These are phyloP conservation scores for Bryoerythrophyllum caledonicum DNA, from an alignment of 225 moss, liverwort and hornwort genomes.

Conservation along the genomic window DNA sequence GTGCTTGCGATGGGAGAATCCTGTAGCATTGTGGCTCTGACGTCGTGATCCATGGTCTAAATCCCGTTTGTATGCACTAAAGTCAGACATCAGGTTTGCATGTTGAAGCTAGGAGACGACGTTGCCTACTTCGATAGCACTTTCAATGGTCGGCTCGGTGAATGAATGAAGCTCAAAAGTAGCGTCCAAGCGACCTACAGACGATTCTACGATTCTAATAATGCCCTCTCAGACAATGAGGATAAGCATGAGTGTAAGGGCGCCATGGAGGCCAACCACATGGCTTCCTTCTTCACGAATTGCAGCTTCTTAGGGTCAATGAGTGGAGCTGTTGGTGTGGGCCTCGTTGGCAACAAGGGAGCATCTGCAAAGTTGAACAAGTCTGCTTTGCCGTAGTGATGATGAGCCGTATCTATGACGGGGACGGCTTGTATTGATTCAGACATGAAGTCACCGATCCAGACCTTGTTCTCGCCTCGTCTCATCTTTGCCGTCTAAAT, in stretches of 20 bases:
- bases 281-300: constrained; percentile 18
- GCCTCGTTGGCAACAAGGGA: not conserved
- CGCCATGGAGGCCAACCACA: not conserved
- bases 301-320: not conserved
- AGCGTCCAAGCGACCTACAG: not conserved
- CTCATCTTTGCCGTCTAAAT: not conserved
- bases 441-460: not conserved
- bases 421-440: constrained; percentile 2
- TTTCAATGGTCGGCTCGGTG: not conserved
- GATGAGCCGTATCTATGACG: not conserved
- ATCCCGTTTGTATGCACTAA: not conserved
- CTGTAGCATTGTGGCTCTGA: not conserved
- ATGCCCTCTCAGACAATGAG: not conserved
- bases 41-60: not conserved
- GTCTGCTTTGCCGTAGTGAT: constrained; percentile 6
- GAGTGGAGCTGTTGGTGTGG: not conserved
- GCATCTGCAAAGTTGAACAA: not conserved
- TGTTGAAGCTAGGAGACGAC: not conserved
- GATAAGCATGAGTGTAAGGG: not conserved
- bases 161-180: not conserved
- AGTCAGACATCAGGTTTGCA: not conserved
- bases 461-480: not conserved
- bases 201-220: not conserved
- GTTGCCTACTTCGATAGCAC: not conserved
- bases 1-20: not conserved